A percentile compares a stretch with the other conserved stretches of the same genome.
phyloP scores from a whole-genome alignment of 2,329 filamentous ascomycete genomes.

The Neofusicoccum kwambonambiense region DNA sequence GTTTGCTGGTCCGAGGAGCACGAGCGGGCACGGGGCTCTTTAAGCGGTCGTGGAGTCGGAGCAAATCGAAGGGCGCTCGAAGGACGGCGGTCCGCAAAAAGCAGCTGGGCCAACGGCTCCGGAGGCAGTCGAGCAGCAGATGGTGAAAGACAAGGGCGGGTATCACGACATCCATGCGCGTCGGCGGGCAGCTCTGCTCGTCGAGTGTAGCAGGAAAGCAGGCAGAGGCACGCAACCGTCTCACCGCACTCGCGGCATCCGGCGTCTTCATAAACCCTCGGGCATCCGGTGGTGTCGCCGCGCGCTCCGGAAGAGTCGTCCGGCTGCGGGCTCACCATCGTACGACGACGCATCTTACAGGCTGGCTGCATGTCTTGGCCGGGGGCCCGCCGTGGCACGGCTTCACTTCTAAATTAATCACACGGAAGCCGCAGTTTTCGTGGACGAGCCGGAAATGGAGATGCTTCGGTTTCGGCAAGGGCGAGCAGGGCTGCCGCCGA shows the following conservation, averaged over 20 bases:
- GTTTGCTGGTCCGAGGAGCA: no score
- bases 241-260: neutral
- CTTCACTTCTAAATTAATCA: neutral
- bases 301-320: neutral
- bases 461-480: neutral
- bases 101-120: no score
- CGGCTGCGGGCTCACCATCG: neutral
- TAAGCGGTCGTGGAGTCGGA: no score
- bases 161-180: conserved; percentile 7
- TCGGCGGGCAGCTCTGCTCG: neutral
- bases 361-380: conserved; percentile 4
- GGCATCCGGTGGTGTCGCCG: no score
- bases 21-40: no score
- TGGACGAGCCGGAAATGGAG: neutral
- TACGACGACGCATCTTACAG: neutral
- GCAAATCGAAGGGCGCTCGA: no score
- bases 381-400: no score
- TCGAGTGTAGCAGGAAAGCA: neutral
- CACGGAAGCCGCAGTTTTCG: neutral
- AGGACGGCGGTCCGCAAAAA: no score
- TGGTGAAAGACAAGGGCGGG: conserved; percentile 9
- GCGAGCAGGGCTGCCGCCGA: neutral
- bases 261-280: no score
- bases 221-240: neutral
- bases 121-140: neutral